phyloP scores from a whole-genome alignment of 805 yeast genomes.

The Clavispora phyllophila region DNA sequence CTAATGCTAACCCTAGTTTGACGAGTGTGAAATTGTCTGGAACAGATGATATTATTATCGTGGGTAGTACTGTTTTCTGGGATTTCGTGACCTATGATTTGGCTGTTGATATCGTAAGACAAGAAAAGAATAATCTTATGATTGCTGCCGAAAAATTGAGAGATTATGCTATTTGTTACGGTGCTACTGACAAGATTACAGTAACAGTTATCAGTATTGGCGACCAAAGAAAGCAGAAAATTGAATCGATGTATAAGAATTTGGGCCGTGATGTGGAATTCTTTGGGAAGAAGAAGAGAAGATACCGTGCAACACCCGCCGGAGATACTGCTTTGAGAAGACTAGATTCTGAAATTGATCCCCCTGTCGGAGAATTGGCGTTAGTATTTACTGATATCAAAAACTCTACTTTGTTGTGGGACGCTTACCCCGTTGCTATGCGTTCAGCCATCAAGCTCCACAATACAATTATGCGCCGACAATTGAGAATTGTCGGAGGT shows the following conservation, averaged over 20 bases:
- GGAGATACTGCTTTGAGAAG: slow-evolving; percentile 80
- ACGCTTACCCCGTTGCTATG: slow-evolving; percentile 88
- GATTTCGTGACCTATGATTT: slow-evolving; percentile 74
- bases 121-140: slow-evolving; percentile 77
- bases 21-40: slow-evolving; percentile 54
- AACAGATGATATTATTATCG: slow-evolving; percentile 75
- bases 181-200: slow-evolving; percentile 72
- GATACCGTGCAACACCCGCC: slow-evolving; percentile 40
- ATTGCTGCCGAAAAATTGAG: slow-evolving; percentile 88
- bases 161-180: slow-evolving; percentile 92
- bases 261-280: slow-evolving; percentile 33
- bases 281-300: slow-evolving; percentile 31
- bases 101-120: slow-evolving; percentile 86
- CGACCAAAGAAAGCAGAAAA: slow-evolving; percentile 37
- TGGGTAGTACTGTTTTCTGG: slow-evolving; percentile 86
- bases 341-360: slow-evolving; percentile 83
- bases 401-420: slow-evolving; percentile 92
- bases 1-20: slow-evolving; percentile 83
- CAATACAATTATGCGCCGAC: slow-evolving; percentile 90
- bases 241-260: slow-evolving; percentile 31
- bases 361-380: slow-evolving; percentile 92
- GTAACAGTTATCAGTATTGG: slow-evolving; percentile 75
- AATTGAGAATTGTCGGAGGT: slow-evolving; percentile 88
- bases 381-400: slow-evolving; percentile 97
- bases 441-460: slow-evolving; percentile 93